These are phyloP conservation scores for Spathaspora arborariae DNA, from an alignment of 805 yeast species.

Conservation along the genomic window DNA sequence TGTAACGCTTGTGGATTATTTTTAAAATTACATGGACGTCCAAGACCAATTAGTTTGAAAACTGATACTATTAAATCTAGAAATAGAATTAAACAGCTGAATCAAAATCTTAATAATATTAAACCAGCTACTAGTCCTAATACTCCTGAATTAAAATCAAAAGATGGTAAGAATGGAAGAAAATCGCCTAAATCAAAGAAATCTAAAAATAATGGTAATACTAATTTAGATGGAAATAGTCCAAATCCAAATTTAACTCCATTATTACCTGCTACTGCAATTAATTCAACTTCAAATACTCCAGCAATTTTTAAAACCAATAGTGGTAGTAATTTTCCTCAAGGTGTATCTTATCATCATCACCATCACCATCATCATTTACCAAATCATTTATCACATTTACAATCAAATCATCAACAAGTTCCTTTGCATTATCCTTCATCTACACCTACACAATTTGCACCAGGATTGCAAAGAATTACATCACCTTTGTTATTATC, in stretches of 20 bases:
- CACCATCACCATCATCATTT: slow-evolving; percentile 16
- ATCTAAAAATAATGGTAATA: slow-evolving; percentile 7
- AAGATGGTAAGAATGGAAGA: slow-evolving; percentile 19
- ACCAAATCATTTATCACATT: slow-evolving; percentile 18
- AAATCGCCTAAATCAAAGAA: slow-evolving; percentile 22
- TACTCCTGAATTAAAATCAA: slow-evolving; percentile 55
- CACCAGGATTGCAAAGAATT: slow-evolving; percentile 57
- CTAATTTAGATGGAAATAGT: slow-evolving; percentile 6
- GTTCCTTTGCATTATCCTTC: slow-evolving; percentile 64
- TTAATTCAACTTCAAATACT: slow-evolving; percentile 5
- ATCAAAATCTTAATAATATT: slow-evolving; percentile 19
- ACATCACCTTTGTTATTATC: slow-evolving; percentile 63
- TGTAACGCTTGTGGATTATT: slow-evolving; percentile 95
- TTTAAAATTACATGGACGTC: slow-evolving; percentile 84
- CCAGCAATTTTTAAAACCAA: slow-evolving; percentile 3
- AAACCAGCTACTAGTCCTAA: slow-evolving; percentile 39
- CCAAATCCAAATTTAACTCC: slow-evolving; percentile 19
- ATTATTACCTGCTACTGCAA: slow-evolving; percentile 22
- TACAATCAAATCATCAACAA: slow-evolving; percentile 21
- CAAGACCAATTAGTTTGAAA: slow-evolving; percentile 86
- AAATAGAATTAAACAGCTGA: slow-evolving; percentile 66
- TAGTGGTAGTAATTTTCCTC: background rate
- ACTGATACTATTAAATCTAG: slow-evolving; percentile 91
- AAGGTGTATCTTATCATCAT: background rate
- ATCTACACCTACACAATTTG: slow-evolving; percentile 69